phyloP scores from a whole-genome alignment of 2,329 filamentous ascomycete species.

The Neonectria faginata region DNA sequence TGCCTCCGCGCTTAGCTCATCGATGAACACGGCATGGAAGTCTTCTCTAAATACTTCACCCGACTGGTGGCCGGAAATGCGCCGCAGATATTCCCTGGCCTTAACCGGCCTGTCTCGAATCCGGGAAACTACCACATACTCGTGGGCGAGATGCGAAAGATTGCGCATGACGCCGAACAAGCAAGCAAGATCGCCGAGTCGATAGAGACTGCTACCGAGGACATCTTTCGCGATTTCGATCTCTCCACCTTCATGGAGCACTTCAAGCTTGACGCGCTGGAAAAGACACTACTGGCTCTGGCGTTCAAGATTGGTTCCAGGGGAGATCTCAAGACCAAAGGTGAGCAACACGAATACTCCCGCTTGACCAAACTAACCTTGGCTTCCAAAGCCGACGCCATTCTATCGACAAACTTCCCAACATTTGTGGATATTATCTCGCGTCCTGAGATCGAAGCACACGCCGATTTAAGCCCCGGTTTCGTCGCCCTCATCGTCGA shows the following conservation, averaged over 20 bases:
- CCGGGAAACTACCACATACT: constrained; percentile 87
- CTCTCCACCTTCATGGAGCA: constrained; percentile 96
- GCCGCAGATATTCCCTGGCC: constrained; percentile 86
- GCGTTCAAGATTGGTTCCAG: constrained; percentile 88
- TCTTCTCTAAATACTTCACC: constrained; percentile 95
- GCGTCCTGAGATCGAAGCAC: constrained; percentile 69
- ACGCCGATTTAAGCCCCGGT: constrained; percentile 73
- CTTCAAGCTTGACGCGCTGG: constrained; percentile 90
- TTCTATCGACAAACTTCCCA: constrained; percentile 82
- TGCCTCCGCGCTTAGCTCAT: constrained; percentile 72
- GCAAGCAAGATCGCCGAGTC: constrained; percentile 92
- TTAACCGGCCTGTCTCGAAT: constrained; percentile 78
- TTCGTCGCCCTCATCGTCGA: constrained; percentile 87
- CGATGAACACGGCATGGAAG: constrained; percentile 99
- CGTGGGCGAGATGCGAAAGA: constrained; percentile 85
- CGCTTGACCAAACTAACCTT: constrained; percentile 59
- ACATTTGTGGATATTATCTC: constrained; percentile 83
- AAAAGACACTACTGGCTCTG: constrained; percentile 87
- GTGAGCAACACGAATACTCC: constrained; percentile 60
- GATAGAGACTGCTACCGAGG: constrained; percentile 89
- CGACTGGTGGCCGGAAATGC: constrained; percentile 93
- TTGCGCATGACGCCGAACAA: constrained; percentile 83
- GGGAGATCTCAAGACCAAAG: constrained; percentile 88
- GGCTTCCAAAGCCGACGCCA: constrained; percentile 78
- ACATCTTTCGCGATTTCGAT: constrained; percentile 96